A percentile compares a stretch with the other conserved stretches of the same genome.
Conservation (phyloP, 257 asterid genomes). For the Plantago elongata region DNA sequence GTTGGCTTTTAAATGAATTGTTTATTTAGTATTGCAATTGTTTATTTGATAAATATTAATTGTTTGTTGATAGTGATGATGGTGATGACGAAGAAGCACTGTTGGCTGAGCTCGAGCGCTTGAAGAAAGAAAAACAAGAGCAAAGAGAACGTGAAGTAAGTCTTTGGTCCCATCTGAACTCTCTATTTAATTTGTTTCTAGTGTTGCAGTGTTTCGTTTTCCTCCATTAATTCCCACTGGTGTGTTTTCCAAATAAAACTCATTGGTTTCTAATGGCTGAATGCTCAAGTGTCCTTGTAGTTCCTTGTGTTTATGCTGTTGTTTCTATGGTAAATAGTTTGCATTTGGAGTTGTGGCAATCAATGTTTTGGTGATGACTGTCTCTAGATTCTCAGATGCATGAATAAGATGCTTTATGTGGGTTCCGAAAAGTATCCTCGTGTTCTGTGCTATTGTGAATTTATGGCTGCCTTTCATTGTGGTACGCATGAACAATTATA, state of each 20-base stretch:
- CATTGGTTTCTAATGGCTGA: not conserved
- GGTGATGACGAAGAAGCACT: slow-evolving; percentile 94
- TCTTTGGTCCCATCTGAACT: not conserved
- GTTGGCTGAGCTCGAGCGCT: slow-evolving; percentile 82
- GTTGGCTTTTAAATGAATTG: not conserved
- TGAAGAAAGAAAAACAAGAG: slow-evolving; percentile 88
- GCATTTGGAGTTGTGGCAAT: not conserved
- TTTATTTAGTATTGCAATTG: not conserved
- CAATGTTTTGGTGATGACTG: not conserved
- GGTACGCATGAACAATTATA: slow-evolving; percentile 8
- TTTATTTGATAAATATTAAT: slow-evolving; percentile 11
- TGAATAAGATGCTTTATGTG: not conserved
- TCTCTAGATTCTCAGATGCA: not conserved
- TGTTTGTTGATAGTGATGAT: slow-evolving; percentile 48
- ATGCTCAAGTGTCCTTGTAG: not conserved
- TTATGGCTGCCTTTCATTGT: not conserved
- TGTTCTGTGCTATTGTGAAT: slow-evolving; percentile 1
- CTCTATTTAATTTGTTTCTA: not conserved
- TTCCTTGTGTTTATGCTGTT: not conserved
- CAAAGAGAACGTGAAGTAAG: slow-evolving; percentile 78
- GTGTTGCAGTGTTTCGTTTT: not conserved
- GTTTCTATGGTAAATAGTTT: too few species aligned
- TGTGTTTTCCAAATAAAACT: too few species aligned
- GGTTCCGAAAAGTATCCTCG: not conserved
- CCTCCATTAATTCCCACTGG: not conserved